These are phyloP conservation scores for Vigna reflexopilosa DNA, from an alignment of 306 rosid genomes.

Conservation along the genomic window DNA sequence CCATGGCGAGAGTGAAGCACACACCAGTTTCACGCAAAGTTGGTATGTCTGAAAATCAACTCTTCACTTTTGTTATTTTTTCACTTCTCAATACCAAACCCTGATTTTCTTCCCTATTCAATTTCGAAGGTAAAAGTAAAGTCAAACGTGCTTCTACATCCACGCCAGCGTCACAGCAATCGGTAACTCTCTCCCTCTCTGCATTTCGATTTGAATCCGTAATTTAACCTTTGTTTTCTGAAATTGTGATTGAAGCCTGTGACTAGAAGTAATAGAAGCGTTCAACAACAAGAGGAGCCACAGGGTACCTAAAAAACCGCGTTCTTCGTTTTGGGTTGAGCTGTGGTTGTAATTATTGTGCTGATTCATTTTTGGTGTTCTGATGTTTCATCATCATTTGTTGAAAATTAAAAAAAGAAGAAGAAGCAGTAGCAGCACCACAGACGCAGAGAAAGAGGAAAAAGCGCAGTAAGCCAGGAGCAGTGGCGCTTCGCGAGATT, in stretches of 20 bases:
- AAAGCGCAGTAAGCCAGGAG: slow-evolving; percentile 63
- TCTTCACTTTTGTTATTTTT: neutral
- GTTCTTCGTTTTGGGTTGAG: neutral
- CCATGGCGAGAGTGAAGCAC: slow-evolving; percentile 69
- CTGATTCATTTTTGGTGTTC: slow-evolving; percentile 8
- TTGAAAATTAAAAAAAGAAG: neutral
- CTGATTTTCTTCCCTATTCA: slow-evolving; percentile 34
- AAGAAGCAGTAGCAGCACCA: slow-evolving; percentile 33
- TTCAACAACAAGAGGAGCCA: slow-evolving; percentile 13
- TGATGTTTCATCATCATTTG: neutral
- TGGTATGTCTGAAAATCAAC: slow-evolving; percentile 26
- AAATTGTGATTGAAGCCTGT: slow-evolving; percentile 42
- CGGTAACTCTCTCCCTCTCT: slow-evolving; percentile 42
- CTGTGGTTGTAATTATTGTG: slow-evolving; percentile 18
- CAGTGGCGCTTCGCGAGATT: slow-evolving; percentile 80
- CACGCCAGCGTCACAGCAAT: neutral
- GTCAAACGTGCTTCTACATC: neutral
- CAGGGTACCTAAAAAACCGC: slow-evolving; percentile 36
- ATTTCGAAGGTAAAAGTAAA: slow-evolving; percentile 25
- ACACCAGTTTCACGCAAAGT: slow-evolving; percentile 29
- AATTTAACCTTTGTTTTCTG: neutral
- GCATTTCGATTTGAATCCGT: neutral
- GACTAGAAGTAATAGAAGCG: neutral
- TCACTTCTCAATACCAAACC: slow-evolving; percentile 29
- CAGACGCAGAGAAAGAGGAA: slow-evolving; percentile 41